phyloP scores from a whole-genome alignment of 179 eudicot species.

The Patellifolia procumbens region DNA sequence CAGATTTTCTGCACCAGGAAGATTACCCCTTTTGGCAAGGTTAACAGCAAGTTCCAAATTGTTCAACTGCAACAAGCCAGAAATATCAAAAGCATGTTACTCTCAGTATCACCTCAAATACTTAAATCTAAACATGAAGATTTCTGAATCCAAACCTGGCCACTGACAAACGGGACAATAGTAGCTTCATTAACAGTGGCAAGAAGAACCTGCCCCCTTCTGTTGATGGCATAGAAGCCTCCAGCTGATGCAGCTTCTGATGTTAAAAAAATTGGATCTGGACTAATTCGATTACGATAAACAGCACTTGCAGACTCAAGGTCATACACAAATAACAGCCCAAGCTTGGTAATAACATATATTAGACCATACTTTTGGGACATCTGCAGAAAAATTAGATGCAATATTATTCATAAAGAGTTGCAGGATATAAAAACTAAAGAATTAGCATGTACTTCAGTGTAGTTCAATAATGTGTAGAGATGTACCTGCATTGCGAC shows the following conservation, averaged over 20 bases:
- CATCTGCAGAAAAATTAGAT: conserved; percentile 50
- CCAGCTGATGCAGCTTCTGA: conserved; percentile 90
- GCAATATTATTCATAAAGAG: background rate
- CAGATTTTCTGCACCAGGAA: conserved; percentile 98
- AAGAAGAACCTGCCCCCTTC: conserved; percentile 90
- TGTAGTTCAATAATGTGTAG: background rate
- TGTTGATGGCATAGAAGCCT: conserved; percentile 89
- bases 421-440: background rate
- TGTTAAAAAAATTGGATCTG: conserved; percentile 93
- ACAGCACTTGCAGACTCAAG: conserved; percentile 95
- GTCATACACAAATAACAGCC: conserved; percentile 92
- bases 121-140: background rate
- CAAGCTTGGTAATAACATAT: conserved; percentile 92
- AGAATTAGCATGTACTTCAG: background rate
- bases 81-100: background rate
- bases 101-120: background rate
- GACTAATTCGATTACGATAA: conserved; percentile 92
- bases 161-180: conserved; percentile 89
- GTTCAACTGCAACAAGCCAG: conserved; percentile 59
- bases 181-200: conserved; percentile 97
- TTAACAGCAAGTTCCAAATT: conserved; percentile 97
- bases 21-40: conserved; percentile 96
- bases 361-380: conserved; percentile 84
- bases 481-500: conserved; percentile 92
- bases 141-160: conserved; percentile 53